phyloP scores from a whole-genome alignment of 2,329 filamentous ascomycete genomes.

The Neophaeococcomyces aloes region DNA sequence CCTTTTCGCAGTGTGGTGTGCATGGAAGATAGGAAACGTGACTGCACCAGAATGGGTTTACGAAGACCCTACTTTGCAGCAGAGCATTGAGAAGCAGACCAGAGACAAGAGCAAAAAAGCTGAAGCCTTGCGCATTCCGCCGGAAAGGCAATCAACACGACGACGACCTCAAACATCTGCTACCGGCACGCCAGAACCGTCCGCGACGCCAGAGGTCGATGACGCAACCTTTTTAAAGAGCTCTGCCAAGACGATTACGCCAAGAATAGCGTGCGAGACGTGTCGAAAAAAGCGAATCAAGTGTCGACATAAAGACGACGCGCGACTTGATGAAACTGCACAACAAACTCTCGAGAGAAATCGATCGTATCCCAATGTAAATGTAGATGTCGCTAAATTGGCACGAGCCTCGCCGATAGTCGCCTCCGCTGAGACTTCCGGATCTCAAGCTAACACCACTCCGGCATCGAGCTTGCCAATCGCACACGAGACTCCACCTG shows the following conservation, averaged over 20 bases:
- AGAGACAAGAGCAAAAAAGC: constrained; percentile 17
- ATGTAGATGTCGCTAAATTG: constrained; percentile 8
- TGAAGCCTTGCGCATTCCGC: constrained; percentile 17
- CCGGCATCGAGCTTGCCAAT: not conserved
- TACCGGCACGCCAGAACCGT: constrained; percentile 9
- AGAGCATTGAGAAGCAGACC: constrained; percentile 11
- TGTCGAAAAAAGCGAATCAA: constrained; percentile 52
- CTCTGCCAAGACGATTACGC: constrained; percentile 34
- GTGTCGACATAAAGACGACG: constrained; percentile 53
- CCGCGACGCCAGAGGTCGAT: not conserved
- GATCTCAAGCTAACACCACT: not conserved
- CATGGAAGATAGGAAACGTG: constrained; percentile 58
- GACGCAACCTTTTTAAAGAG: not conserved
- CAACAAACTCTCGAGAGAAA: constrained; percentile 24
- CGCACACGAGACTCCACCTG: not conserved
- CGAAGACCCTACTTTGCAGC: constrained; percentile 43
- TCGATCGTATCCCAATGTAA: constrained; percentile 15
- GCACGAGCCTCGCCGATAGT: constrained; percentile 7
- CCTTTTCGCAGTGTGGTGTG: constrained; percentile 54
- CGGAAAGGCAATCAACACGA: constrained; percentile 36
- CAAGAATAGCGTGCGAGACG: constrained; percentile 48
- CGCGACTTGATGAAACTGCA: constrained; percentile 22
- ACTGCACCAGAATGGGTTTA: constrained; percentile 52
- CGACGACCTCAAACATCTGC: constrained; percentile 21
- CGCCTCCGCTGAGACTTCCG: not conserved